phyloP scores from a whole-genome alignment of 2,329 filamentous ascomycete species.

The Penicillium hesseltinei region DNA sequence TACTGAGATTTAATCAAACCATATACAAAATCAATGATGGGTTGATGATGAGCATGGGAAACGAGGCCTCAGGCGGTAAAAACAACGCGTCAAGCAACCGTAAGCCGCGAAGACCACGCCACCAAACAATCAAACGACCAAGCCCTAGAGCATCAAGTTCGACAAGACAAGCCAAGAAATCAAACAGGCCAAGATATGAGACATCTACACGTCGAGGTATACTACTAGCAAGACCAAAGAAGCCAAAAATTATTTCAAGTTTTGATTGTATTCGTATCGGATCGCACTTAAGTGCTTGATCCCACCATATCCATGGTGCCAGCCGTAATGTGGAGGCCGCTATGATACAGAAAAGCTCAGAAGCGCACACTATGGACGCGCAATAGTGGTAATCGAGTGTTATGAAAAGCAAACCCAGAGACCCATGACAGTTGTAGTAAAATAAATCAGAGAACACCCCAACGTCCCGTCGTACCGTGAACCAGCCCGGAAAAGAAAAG shows the following conservation, averaged over 20 bases:
- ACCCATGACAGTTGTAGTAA: constrained; percentile 40
- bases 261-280: constrained; percentile 40
- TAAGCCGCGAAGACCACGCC: background rate
- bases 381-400: constrained; percentile 39
- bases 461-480: constrained; percentile 47
- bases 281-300: constrained; percentile 30
- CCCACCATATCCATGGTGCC: constrained; percentile 34
- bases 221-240: background rate
- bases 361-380: constrained; percentile 42
- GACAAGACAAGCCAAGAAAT: background rate
- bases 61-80: background rate
- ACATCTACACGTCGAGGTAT: background rate
- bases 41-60: background rate
- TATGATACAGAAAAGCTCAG: constrained; percentile 45
- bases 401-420: constrained; percentile 44
- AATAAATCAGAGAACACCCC: constrained; percentile 44
- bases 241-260: constrained; percentile 6
- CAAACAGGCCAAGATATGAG: background rate
- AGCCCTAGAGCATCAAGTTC: background rate
- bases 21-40: background rate
- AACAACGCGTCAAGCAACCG: background rate
- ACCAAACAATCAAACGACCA: background rate
- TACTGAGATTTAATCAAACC: background rate
- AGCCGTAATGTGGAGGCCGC: constrained; percentile 39
- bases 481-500: constrained; percentile 41